These are phyloP conservation scores for Termitomyces sp. DNA, from an alignment of 768 basidiomycete genomes.

Conservation along the genomic window DNA sequence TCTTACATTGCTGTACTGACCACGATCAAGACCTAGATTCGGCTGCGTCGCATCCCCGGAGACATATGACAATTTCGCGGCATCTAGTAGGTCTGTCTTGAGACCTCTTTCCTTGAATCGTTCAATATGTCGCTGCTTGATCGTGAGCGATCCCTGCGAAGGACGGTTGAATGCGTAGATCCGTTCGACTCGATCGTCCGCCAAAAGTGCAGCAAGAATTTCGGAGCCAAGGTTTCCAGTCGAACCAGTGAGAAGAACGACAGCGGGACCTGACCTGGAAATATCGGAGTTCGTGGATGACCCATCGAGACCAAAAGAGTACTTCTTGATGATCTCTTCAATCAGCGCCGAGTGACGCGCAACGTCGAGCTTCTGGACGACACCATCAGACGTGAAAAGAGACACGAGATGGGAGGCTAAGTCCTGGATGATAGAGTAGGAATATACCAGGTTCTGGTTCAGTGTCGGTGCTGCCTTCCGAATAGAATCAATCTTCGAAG, in stretches of 20 bases:
- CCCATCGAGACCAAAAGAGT: constrained; percentile 23
- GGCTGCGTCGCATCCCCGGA: constrained; percentile 8
- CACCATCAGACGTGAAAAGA: neutral
- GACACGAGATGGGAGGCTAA: neutral
- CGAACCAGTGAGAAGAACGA: constrained; percentile 24
- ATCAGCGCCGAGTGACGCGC: constrained; percentile 12
- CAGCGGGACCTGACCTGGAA: neutral
- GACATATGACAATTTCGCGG: constrained; percentile 11
- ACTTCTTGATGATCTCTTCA: constrained; percentile 36
- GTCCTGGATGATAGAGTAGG: neutral
- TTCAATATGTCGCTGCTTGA: constrained; percentile 10
- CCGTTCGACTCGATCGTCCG: constrained; percentile 32
- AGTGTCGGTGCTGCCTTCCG: neutral
- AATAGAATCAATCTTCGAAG: neutral
- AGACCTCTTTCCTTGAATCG: constrained; percentile 13
- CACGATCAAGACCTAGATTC: constrained; percentile 26
- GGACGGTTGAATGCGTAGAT: constrained; percentile 34
- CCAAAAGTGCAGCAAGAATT: constrained; percentile 8
- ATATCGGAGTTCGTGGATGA: neutral
- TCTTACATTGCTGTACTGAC: constrained; percentile 13
- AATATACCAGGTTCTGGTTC: neutral
- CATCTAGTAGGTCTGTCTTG: neutral
- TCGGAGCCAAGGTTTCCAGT: constrained; percentile 24
- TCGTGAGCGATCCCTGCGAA: neutral
- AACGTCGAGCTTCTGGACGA: neutral